Evolutionary conservation across 805 yeast species (phyloP).

Genomic region (Saccharomycopsis sp.): DNA sequence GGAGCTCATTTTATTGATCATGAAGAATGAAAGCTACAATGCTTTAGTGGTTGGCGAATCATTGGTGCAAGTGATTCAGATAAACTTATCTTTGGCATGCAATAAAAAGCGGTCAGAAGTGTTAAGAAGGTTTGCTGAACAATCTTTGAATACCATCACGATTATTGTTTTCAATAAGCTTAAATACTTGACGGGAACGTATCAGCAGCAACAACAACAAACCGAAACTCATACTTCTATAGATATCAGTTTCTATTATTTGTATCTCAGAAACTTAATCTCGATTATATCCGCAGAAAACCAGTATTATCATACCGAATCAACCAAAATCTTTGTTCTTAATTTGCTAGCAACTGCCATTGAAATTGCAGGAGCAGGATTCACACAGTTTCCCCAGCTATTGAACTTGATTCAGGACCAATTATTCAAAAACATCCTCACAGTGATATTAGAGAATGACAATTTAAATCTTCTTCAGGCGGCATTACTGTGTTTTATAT

Average conservation of each 20-base stretch:
- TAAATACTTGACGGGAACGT: constrained; percentile 41
- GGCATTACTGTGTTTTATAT: constrained; percentile 67
- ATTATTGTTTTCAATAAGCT: constrained; percentile 60
- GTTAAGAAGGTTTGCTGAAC: constrained; percentile 81
- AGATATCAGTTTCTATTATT: constrained; percentile 40
- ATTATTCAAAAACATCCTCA: constrained; percentile 79
- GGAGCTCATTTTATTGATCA: constrained; percentile 59
- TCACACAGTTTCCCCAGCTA: constrained; percentile 42
- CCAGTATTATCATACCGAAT: constrained; percentile 78
- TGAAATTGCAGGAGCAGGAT: constrained; percentile 67
- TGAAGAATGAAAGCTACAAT: constrained; percentile 41
- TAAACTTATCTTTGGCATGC: constrained; percentile 86
- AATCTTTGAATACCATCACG: constrained; percentile 66
- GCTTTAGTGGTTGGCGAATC: constrained; percentile 70
- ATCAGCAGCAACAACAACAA: constrained; percentile 21
- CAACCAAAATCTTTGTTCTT: constrained; percentile 78
- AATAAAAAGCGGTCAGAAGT: constrained; percentile 89
- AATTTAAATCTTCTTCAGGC: constrained; percentile 67
- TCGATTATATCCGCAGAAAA: constrained; percentile 79
- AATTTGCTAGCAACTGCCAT: constrained; percentile 69
- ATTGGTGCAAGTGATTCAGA: constrained; percentile 82
- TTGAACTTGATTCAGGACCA: constrained; percentile 68
- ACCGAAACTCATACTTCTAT: constrained; percentile 48
- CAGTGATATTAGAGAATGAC: constrained; percentile 67
- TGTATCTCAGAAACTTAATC: constrained; percentile 66